Evolutionary conservation across 2,329 filamentous ascomycete genomes (phyloP).

Genomic region (Venturia carpophila): DNA sequence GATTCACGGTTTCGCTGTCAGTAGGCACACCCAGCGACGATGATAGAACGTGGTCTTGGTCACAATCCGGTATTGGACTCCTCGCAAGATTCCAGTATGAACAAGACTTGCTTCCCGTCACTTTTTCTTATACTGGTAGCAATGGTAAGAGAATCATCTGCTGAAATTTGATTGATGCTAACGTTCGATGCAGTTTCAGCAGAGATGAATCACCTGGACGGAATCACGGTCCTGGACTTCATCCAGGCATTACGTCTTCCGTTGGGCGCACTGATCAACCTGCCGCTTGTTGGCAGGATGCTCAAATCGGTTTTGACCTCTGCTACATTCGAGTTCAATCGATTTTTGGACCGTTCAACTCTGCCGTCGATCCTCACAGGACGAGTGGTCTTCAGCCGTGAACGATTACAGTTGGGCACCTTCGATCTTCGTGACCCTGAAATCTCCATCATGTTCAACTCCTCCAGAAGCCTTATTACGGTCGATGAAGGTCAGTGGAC

Average conservation of each 20-base stretch:
- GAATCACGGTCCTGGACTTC: neutral
- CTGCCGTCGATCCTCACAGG: neutral
- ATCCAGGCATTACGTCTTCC: neutral
- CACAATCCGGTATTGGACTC: neutral
- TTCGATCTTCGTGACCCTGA: constrained; percentile 8
- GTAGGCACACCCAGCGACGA: neutral
- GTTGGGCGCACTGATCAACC: neutral
- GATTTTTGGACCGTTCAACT: neutral
- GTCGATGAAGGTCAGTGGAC: constrained; percentile 9
- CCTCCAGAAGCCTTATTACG: neutral
- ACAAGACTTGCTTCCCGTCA: neutral
- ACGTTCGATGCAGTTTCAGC: neutral
- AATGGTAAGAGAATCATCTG: neutral
- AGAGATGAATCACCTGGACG: neutral
- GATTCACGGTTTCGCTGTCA: neutral
- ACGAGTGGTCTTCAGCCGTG: neutral
- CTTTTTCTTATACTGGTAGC: neutral
- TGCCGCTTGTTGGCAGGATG: constrained; percentile 7
- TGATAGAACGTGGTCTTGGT: constrained; percentile 7
- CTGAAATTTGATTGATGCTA: neutral
- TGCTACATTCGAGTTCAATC: neutral
- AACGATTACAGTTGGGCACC: neutral
- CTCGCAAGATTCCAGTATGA: neutral
- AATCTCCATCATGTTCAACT: constrained; percentile 2
- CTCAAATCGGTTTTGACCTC: neutral